phyloP scores from a whole-genome alignment of 2,329 filamentous ascomycete genomes.

The Colletotrichum gigasporum region DNA sequence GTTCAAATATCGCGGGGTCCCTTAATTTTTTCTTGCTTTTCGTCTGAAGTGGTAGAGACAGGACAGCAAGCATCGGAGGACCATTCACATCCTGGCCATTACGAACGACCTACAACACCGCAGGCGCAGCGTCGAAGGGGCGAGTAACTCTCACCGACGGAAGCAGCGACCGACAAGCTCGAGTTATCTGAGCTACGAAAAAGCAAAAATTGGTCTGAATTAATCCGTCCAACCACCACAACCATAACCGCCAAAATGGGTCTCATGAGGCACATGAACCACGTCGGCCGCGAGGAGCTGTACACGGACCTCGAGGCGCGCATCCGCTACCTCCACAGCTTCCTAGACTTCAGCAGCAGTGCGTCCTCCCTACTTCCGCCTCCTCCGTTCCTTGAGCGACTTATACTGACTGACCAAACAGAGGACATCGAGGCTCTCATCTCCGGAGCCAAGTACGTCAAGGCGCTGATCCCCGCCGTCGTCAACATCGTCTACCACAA shows the following conservation, averaged over 20 bases:
- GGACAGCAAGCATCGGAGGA: neutral
- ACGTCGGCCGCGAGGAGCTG: constrained; percentile 75
- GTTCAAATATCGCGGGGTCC: constrained; percentile 25
- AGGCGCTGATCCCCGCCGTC: constrained; percentile 82
- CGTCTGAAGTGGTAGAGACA: too few relatives aligned
- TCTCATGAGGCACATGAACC: constrained; percentile 51
- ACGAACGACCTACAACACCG: neutral
- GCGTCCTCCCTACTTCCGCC: constrained; percentile 41
- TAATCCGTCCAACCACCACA: neutral
- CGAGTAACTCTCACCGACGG: too few relatives aligned
- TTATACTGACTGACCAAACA: constrained; percentile 40
- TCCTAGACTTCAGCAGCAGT: constrained; percentile 80
- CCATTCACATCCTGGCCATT: neutral
- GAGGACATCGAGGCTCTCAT: constrained; percentile 78
- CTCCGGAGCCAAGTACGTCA: constrained; percentile 78
- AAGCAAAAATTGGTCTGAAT: neutral
- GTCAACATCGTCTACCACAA: constrained; percentile 89
- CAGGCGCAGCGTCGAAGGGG: too few relatives aligned
- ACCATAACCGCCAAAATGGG: constrained; percentile 15
- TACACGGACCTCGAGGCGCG: constrained; percentile 76
- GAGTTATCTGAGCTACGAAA: too few relatives aligned
- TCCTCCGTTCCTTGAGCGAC: neutral
- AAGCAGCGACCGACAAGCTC: neutral
- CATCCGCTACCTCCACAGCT: constrained; percentile 78
- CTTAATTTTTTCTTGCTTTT: neutral